Evolutionary conservation across 257 asterid genomes (phyloP).

Genomic region (Solanum paucissectum): DNA sequence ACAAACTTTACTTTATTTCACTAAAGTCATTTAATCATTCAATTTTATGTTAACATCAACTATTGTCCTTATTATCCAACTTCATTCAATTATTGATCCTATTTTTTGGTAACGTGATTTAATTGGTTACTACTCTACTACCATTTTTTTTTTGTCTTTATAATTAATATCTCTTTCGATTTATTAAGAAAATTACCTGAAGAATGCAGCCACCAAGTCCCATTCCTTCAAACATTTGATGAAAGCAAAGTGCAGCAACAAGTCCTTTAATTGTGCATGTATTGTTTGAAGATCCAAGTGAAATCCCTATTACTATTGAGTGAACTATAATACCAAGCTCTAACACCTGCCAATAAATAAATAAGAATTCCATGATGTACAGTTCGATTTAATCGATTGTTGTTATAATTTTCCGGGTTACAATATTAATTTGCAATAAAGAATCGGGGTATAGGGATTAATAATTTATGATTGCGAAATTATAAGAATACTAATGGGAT

Average conservation of each 20-base stretch:
- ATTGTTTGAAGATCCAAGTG: conserved; percentile 30
- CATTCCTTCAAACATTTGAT: conserved; percentile 41
- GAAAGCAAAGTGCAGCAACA: conserved; percentile 35
- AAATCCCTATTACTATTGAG: conserved; percentile 33
- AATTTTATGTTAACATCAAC: neutral
- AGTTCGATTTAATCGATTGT: neutral
- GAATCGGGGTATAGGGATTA: neutral
- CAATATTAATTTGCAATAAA: neutral
- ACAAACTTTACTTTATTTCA: neutral
- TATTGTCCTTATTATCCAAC: neutral
- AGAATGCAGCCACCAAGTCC: conserved; percentile 46
- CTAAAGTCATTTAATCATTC: neutral
- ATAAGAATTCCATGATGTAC: neutral
- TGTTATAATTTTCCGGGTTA: neutral
- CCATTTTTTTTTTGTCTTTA: neutral
- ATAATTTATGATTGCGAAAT: neutral
- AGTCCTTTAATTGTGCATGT: conserved; percentile 33
- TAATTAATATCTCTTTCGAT: neutral
- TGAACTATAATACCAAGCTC: conserved; percentile 37
- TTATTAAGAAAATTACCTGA: conserved; percentile 19
- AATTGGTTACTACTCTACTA: neutral
- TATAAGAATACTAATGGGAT: neutral
- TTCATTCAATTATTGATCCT: neutral
- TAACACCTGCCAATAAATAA: conserved; percentile 24
- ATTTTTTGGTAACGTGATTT: neutral